Evolutionary conservation across 2,329 filamentous ascomycete species (phyloP), one percentile per base, ranked within the genome.

Genomic region (Aspergillus puulaauensis): DNA sequence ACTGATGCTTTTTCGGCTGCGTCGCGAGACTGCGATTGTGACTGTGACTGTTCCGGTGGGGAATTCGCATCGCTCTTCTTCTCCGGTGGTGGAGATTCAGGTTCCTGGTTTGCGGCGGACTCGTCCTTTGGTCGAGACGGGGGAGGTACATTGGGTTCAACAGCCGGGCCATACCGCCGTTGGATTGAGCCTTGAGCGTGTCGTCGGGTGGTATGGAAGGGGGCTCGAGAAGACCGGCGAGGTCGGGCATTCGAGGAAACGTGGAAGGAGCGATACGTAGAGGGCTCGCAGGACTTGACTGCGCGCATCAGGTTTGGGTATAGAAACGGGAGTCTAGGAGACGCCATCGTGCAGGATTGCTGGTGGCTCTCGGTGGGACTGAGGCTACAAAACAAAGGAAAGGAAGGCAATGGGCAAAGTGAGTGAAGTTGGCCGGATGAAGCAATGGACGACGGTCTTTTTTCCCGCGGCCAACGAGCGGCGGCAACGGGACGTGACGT

Each of bases 231-330:
- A 40, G 24, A 14, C 31, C 43, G 51, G 33, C n/a, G 37, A 63
- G 49, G 35, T 27, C 70, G 63, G 60, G 60, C 63, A 62, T 54
- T 64, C 55, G 46, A 58, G 56, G 66, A 68, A 35, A 75, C 68
- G 60, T 77, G 73, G 54, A 80, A 73, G 14, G 77, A 73, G 65
- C 76, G 70, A 64, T 77, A 74, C 23, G 73, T 75, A 31, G 62
- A 76, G 41, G 72, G 78, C 70, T 75, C 78, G 70, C 73, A 84
- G 69, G 73, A 73, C 68, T 81, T 79, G 62, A 81, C 71, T 15
- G 81, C 78, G 54, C 86, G 84, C 72, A 88, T 83, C 54, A 90
- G 74, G 64, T 86, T 85, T 46, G 88, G 87, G 64, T 89, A 90
- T 17, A 90, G 78, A 67, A 90, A 90, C 15, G 84, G 83, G 59